phyloP scores from a whole-genome alignment of 306 rosid genomes.

The Vicia faba region DNA sequence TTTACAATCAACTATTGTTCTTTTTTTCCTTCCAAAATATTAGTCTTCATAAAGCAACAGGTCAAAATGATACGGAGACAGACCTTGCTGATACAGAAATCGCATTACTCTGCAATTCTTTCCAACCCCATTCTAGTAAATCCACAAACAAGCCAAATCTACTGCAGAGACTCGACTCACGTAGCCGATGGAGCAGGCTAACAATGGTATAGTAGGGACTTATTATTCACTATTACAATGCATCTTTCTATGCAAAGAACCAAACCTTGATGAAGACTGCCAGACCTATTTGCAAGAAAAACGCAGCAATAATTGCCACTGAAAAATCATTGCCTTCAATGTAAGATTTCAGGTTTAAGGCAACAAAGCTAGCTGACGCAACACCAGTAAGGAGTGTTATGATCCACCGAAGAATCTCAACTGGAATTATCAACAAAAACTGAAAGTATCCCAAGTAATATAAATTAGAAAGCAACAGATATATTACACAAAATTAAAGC shows the following conservation, averaged over 20 bases:
- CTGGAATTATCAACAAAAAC: constrained; percentile 86
- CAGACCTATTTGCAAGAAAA: constrained; percentile 80
- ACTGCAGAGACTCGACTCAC: constrained; percentile 32
- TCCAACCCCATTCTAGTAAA: constrained; percentile 34
- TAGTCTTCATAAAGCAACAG: constrained; percentile 30
- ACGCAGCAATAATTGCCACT: constrained; percentile 65
- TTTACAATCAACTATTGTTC: constrained; percentile 35
- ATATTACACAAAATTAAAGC: constrained; percentile 21
- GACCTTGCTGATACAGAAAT: constrained; percentile 29
- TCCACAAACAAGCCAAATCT: constrained; percentile 40
- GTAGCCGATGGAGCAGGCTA: constrained; percentile 22
- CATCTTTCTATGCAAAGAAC: constrained; percentile 79
- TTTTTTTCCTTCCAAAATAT: constrained; percentile 23
- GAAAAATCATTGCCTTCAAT: constrained; percentile 61
- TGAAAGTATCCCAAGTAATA: constrained; percentile 49
- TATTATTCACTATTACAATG: constrained; percentile 19
- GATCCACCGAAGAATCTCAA: constrained; percentile 83
- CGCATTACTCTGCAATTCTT: constrained; percentile 20
- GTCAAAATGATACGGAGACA: constrained; percentile 20
- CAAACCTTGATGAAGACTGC: constrained; percentile 92
- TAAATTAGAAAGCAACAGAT: constrained; percentile 35
- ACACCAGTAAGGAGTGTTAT: constrained; percentile 64
- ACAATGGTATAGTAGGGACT: constrained; percentile 26
- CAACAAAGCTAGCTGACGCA: constrained; percentile 87
- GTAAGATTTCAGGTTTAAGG: constrained; percentile 69